phyloP scores from a whole-genome alignment of 495 filamentous ascomycete species.

The Podospora sp. region DNA sequence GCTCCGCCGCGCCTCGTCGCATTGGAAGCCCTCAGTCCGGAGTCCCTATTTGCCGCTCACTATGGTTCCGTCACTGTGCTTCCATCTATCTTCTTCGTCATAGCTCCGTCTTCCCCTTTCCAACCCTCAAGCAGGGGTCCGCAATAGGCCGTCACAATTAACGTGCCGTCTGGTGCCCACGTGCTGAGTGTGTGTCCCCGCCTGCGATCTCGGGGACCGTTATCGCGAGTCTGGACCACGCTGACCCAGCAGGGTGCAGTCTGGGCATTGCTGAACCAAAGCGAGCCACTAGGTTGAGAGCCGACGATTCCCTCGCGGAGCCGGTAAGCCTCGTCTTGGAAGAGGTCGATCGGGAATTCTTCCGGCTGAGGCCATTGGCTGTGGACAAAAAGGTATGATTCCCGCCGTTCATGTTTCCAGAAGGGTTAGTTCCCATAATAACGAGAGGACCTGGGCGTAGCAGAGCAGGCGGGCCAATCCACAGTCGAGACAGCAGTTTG shows the following conservation, averaged over 20 bases:
- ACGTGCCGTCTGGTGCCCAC: slow-evolving; percentile 1
- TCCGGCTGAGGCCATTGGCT: neutral
- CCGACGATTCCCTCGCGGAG: neutral
- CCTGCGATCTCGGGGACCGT: slow-evolving; percentile 22
- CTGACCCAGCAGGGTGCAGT: slow-evolving; percentile 3
- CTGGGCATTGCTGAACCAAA: slow-evolving; percentile 23
- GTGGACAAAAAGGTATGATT: slow-evolving; percentile 7
- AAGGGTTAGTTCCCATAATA: neutral
- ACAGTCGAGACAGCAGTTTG: slow-evolving; percentile 12
- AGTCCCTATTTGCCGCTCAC: slow-evolving; percentile 16
- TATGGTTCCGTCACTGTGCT: slow-evolving; percentile 30
- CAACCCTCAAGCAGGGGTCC: neutral
- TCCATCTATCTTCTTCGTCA: slow-evolving; percentile 18
- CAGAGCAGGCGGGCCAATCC: slow-evolving; percentile 18
- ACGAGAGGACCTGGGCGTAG: slow-evolving; percentile 14
- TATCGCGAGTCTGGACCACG: slow-evolving; percentile 17
- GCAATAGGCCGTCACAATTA: slow-evolving; percentile 4
- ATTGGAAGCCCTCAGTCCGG: slow-evolving; percentile 5
- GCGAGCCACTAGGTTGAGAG: slow-evolving; percentile 12
- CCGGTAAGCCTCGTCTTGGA: slow-evolving; percentile 4
- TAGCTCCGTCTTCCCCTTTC: slow-evolving; percentile 5
- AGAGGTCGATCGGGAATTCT: slow-evolving; percentile 15
- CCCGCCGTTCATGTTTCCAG: neutral
- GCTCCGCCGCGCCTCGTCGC: slow-evolving; percentile 14
- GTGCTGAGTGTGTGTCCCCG: slow-evolving; percentile 5